Evolutionary conservation across 2,329 filamentous ascomycete genomes (phyloP), one percentile per base, ranked within the genome.

Genomic region (Sporothrix schenckii): DNA sequence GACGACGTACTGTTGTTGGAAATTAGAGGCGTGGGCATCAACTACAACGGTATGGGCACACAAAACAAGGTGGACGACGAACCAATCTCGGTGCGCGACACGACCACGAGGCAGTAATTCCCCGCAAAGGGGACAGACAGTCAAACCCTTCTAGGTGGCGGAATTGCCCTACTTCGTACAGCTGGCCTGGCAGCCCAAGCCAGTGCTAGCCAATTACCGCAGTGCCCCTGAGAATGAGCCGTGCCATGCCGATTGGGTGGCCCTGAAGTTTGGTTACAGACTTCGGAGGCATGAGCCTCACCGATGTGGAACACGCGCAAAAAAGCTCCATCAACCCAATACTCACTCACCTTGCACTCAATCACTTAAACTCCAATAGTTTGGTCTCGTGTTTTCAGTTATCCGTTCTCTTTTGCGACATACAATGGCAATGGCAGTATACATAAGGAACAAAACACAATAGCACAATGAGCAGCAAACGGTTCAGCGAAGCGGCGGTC

Each of bases 1-100:
- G 16, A 9, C 11, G 11, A 34, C 34, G 41, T 44, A 11, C 24
- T 4, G 56, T 21, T 41, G 56, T 60, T 60, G 56, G 54, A 16
- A n/a, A 58, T 58, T 19, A n/a, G 16, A 19, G 24, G 27, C 14
- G 14, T 34, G 30, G 53, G 4, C 54, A 58, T 21, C 16, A 7
- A 58, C 27, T n/a, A 16, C 27, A 19, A 54, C 13, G 34, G 34
- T 10, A 44, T 9, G 41, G 27, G 30, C 27, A 34, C 41, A 58
- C 54, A 39, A 10, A 63, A 60, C n/a, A 44, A 63, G 21, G 39
- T 63, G 58, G 58, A 19, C 39, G n/a, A 54, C 39, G 50, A 49
- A 47, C 70, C 70, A 71, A 71, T 71, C 70, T 69, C 65, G 61
- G 66, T 24, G 50, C 66, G 70, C 49, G 44, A 58, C 24, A 60